Evolutionary conservation across 2,329 filamentous ascomycete species (phyloP), one percentile per base, ranked within the genome.

Genomic region (Apiospora arundinis): DNA sequence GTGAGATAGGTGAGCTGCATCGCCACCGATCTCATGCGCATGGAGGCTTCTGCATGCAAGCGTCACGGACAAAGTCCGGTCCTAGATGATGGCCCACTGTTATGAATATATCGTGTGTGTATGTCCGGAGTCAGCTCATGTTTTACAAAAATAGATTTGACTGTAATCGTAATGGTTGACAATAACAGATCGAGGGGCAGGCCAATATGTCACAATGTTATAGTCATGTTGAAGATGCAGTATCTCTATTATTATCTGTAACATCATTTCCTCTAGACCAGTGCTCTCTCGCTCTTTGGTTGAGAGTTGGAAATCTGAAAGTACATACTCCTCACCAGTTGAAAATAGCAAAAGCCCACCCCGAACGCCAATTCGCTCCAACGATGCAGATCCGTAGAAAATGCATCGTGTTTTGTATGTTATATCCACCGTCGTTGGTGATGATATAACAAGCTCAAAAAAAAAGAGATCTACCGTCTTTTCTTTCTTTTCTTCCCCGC

Each of bases 1-100:
- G 32, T 23, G 18, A 63, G 56, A 18, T 63, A 63, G 56, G 56
- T 63, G 56, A 63, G 56, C 32, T 63, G 56, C 21, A 63, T 63
- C 32, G 56, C 56, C 56, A 63, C 56, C 56, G 56, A 63, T 63
- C 18, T 63, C 56, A 40, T 63, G 32, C 21, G 56, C 56, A 63
- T 37, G 56, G n/a, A 32, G 56, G 18, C 16, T 52, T 52, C 28
- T 40, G 56, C 56, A 63, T 21, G 32, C 32, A 63, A 40, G 32
- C 32, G 21, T 40, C 32, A 40, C 32, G 4, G 21, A 23, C 56
- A 21, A 63, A 63, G 32, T 40, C 32, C 56, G 56, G 32, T 23
- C n/a, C 32, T 63, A n/a, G 52, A 63, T 63, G 14, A 4, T 5
- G n/a, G n/a, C n/a, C 28, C 9, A 37, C 28, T 63, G 32, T 63